Evolutionary conservation across 768 basidiomycete species (phyloP), one percentile per base, ranked within the genome.

Genomic region (Rhodotorula diobovata): DNA sequence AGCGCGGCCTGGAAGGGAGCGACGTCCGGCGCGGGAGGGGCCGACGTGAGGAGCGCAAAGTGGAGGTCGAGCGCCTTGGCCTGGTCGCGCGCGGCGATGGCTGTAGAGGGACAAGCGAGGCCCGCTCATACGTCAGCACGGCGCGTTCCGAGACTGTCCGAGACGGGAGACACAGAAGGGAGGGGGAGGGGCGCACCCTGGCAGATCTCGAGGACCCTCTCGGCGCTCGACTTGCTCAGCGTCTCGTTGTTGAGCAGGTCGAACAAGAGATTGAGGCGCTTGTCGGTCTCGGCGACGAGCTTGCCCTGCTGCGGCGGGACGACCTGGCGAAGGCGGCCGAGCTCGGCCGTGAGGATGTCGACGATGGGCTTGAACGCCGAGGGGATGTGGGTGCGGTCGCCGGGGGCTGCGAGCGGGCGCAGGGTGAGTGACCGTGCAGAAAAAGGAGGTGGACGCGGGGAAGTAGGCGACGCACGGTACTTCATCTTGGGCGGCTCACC

Each of bases 221-320:
- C 87, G 54, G 89, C 89, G 23, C 89, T 84, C 34, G 91, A 87
- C 20, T 85, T 79, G 69, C 83, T 82, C 30, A 96, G 79, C 14
- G 90, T 89, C 76, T 92, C 87, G 78, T 91, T 93, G 80, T 97
- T 96, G 76, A 97, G 81, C n/a, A 87, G 88, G 78, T 96, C 94
- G 77, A 94, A 96, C 56, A 97, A 81, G 0, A 87, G 85, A 78
- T 88, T 93, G 76, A 95, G 83, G 43, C 94, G 85, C 30, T 91
- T 85, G 79, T 94, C 92, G 10, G 93, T 85, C 76, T 95, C 93
- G 61, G 92, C 91, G 1, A 86, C 87, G 74, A 93, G 84, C 45
- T 90, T 88, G 79, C 88, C 89, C 83, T 94, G 89, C 77, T 88
- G 86, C 10, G 89, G 85, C 48, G 48, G 48, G 23, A 50, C 48